phyloP scores from a whole-genome alignment of 2,329 filamentous ascomycete genomes.

The Cadophora malorum region DNA sequence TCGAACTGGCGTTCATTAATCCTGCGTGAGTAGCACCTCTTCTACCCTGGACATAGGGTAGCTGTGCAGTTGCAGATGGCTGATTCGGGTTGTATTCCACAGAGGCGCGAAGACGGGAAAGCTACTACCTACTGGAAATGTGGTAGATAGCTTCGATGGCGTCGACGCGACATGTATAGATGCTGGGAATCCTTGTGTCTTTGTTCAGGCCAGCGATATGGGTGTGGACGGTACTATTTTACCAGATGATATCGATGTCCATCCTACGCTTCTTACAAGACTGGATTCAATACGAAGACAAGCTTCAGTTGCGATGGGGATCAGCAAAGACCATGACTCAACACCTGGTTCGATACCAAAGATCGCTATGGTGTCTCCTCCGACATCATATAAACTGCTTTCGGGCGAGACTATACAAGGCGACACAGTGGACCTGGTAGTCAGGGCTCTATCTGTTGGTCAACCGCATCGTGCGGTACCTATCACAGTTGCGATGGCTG shows the following conservation, averaged over 20 bases:
- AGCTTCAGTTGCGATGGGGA: conserved; percentile 66
- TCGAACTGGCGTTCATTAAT: conserved; percentile 66
- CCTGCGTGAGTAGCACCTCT: conserved; percentile 51
- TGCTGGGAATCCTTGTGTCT: conserved; percentile 68
- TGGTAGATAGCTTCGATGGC: conserved; percentile 57
- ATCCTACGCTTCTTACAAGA: conserved; percentile 50
- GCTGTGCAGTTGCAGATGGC: neutral
- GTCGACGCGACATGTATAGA: conserved; percentile 65
- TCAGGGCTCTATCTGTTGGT: conserved; percentile 60
- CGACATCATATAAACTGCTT: conserved; percentile 47
- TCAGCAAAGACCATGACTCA: conserved; percentile 50
- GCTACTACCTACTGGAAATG: conserved; percentile 63
- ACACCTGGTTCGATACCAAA: conserved; percentile 68
- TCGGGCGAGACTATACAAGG: conserved; percentile 47
- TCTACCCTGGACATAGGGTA: neutral
- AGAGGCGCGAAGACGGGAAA: conserved; percentile 66
- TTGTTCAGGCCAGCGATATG: conserved; percentile 62
- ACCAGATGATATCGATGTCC: conserved; percentile 59
- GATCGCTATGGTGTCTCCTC: conserved; percentile 60
- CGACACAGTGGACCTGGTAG: conserved; percentile 48
- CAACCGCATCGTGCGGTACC: conserved; percentile 63
- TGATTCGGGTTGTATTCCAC: too few relatives aligned
- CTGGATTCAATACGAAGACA: conserved; percentile 63
- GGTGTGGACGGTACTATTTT: conserved; percentile 56
- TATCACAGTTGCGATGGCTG: conserved; percentile 58